Evolutionary conservation across 2,329 filamentous ascomycete genomes (phyloP).

Genomic region (Seiridium cupressi): DNA sequence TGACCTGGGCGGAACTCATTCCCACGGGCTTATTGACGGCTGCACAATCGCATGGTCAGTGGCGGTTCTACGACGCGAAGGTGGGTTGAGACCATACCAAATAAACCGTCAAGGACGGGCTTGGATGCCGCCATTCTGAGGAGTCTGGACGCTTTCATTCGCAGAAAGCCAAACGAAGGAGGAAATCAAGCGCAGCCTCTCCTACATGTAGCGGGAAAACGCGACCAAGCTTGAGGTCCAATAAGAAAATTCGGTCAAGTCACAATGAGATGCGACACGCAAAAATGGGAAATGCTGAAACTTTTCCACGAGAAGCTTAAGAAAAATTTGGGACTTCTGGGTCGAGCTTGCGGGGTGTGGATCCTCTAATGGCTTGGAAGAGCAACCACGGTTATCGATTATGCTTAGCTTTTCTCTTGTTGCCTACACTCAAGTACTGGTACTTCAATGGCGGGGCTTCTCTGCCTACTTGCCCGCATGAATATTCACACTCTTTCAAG

Average conservation of each 20-base stretch:
- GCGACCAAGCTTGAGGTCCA: not conserved
- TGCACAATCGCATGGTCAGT: constrained; percentile 32
- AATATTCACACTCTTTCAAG: not conserved
- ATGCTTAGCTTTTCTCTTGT: too few relatives aligned
- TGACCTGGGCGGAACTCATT: constrained; percentile 84
- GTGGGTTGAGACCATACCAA: constrained; percentile 40
- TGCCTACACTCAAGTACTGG: not conserved
- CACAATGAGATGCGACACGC: not conserved
- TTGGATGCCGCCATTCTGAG: constrained; percentile 52
- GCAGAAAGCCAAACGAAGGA: constrained; percentile 10
- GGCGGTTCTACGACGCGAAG: not conserved
- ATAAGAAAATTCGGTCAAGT: not conserved
- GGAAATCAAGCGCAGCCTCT: constrained; percentile 6
- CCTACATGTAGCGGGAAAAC: not conserved
- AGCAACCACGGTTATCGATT: too few relatives aligned
- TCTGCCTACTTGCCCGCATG: not conserved
- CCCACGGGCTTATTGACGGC: constrained; percentile 91
- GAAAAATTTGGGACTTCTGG: not conserved
- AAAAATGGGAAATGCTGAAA: not conserved
- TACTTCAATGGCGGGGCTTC: not conserved
- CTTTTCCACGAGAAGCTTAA: not conserved
- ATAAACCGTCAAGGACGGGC: constrained; percentile 54
- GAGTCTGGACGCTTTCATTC: constrained; percentile 29
- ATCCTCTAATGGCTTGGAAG: not conserved
- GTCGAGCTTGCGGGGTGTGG: not conserved